Base-by-base conservation (phyloP, 1,284 basidiomycete species). In the Coriolopsis trogii region DNA sequence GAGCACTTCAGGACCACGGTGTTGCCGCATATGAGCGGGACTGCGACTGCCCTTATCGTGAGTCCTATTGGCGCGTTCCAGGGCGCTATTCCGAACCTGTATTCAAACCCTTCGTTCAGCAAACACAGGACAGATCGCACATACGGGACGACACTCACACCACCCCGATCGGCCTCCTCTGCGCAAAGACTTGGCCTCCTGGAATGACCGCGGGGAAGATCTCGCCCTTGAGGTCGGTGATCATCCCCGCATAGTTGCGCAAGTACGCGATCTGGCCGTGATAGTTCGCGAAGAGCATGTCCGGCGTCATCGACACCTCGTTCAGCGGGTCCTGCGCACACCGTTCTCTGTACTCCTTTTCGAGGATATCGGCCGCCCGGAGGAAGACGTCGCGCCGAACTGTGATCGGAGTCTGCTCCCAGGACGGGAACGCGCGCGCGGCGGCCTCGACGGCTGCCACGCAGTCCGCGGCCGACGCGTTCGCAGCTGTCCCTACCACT, bases 11-110 rank as follows among this genome's bases (percentile, higher is more conserved):
- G 60, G 1, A 89, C 74, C 3, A 83, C 78, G 0, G 84, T 83
- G 66, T 87, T 87, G 3, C 85, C 85, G 26, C 81, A 82, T 4
- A 85, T 70, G 20, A 87, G 69, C 0, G 85, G 81, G 9, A 79
- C 69, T 4, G 75, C 69, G 31, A 82, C 69, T 0, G 82, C 78
- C 12, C 84, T 71, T 3, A 82, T 54, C 1, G 75, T 63, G n/a
- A 85, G 67, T 1, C 62, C 59, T 9, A 77, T 60, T 0, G 81
- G 77, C 4, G 73, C 74, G 58, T 83, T 82, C 72, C 72, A 74
- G 3, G 65, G 51, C 7, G 46, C 50, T 28, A 54, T 58, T 2
- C 45, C 46, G 21, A 53, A 41, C 25, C 61, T 63, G n/a, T 18
- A 16, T 33, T 15, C 12, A 21, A 16, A 18, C 20, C 4, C 29